Conservation (phyloP, 176 grass and related monocot genomes). For the Oropetium thomaeum region DNA sequence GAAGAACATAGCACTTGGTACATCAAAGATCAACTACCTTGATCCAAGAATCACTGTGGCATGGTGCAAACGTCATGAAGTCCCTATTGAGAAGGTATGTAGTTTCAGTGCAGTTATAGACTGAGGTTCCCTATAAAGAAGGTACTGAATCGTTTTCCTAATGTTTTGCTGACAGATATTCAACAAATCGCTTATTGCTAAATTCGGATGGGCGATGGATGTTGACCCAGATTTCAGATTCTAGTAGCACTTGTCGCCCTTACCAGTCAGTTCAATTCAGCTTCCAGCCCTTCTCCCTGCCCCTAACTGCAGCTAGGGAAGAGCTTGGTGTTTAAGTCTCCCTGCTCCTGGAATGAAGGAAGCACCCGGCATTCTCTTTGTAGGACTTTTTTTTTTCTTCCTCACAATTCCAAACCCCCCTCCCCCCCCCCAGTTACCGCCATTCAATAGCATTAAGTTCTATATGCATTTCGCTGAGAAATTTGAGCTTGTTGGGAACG, state of each 20-base stretch:
- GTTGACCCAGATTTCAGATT: conserved; percentile 86
- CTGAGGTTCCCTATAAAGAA: conserved; percentile 55
- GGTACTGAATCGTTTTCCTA: conserved; percentile 21
- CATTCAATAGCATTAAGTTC: conserved; percentile 18
- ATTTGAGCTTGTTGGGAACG: conserved; percentile 42
- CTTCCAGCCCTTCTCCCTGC: conserved; percentile 17
- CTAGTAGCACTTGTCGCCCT: conserved; percentile 38
- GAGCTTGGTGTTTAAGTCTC: conserved; percentile 41
- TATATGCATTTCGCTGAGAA: conserved; percentile 37
- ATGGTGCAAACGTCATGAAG: conserved; percentile 99
- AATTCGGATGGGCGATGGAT: conserved; percentile 92
- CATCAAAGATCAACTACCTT: conserved; percentile 97
- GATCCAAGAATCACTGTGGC: conserved; percentile 96
- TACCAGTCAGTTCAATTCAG: conserved; percentile 13
- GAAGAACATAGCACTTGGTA: conserved; percentile 90
- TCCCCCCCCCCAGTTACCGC: background rate
- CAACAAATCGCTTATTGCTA: conserved; percentile 85
- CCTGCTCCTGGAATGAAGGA: conserved; percentile 33
- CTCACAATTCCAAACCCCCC: too few relatives aligned
- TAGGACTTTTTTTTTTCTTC: conserved; percentile 11
- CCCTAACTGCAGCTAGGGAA: conserved; percentile 51
- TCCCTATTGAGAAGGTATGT: conserved; percentile 94
- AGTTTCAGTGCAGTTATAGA: background rate
- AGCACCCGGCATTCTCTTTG: conserved; percentile 40
- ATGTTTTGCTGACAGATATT: conserved; percentile 70